A percentile compares a stretch with the other conserved stretches of the same genome.
phyloP scores from a whole-genome alignment of 1,284 basidiomycete genomes.

The Irpex rosettiformis region DNA sequence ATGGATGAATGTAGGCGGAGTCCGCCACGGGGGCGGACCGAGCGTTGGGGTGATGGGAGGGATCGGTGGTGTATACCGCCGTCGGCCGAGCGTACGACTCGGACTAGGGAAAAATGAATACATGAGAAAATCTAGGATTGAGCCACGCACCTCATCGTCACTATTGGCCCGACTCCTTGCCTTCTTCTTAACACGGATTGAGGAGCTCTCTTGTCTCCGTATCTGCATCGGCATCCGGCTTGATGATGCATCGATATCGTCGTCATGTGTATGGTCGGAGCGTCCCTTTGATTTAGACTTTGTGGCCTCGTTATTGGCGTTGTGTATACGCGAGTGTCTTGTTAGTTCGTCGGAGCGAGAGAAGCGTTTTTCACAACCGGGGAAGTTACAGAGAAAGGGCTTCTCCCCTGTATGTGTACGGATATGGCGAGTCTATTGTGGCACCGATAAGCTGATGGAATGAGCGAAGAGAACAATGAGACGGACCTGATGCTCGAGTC shows the following conservation, averaged over 20 bases:
- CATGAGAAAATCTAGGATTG: slow-evolving; percentile 4
- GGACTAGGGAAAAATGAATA: slow-evolving; percentile 31
- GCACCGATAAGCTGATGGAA: slow-evolving; percentile 14
- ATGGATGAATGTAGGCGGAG: slow-evolving; percentile 23
- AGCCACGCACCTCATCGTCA: slow-evolving; percentile 65
- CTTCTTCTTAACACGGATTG: slow-evolving; percentile 56
- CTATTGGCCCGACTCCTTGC: slow-evolving; percentile 73
- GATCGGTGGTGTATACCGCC: slow-evolving; percentile 45
- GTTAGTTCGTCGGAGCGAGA: slow-evolving; percentile 97
- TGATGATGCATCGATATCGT: slow-evolving; percentile 23
- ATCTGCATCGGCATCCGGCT: slow-evolving; percentile 15
- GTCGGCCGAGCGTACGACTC: slow-evolving; percentile 73
- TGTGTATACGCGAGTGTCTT: slow-evolving; percentile 92
- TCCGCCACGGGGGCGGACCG: slow-evolving; percentile 21
- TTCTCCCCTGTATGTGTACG: slow-evolving; percentile 98
- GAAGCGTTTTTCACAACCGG: slow-evolving; percentile 97
- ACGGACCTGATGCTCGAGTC: slow-evolving; percentile 89
- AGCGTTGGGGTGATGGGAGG: slow-evolving; percentile 32
- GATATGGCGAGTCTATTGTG: slow-evolving; percentile 87
- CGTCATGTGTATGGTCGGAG: slow-evolving; percentile 35
- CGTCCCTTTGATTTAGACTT: slow-evolving; percentile 24
- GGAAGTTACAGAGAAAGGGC: slow-evolving; percentile 90
- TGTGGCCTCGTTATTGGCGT: slow-evolving; percentile 40
- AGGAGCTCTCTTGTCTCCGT: slow-evolving; percentile 14
- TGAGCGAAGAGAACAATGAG: slow-evolving; percentile 12